phyloP scores from a whole-genome alignment of 495 filamentous ascomycete species.

The Talaromyces wortmannii region DNA sequence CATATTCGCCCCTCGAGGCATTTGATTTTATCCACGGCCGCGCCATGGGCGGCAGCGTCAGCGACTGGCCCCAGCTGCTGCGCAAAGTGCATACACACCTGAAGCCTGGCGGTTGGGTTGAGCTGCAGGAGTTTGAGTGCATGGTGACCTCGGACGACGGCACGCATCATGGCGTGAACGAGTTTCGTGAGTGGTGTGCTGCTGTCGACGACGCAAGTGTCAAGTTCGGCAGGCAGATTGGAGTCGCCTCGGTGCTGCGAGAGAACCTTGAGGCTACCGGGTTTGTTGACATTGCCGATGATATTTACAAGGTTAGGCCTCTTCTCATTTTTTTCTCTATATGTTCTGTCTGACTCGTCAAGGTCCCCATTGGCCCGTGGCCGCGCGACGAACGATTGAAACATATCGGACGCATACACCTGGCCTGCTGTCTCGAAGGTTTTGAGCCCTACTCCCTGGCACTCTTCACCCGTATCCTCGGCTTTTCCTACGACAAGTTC shows the following conservation, averaged over 20 bases:
- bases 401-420: constrained; percentile 36
- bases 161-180: constrained; percentile 16
- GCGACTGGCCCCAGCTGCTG: constrained; percentile 33
- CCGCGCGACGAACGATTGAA: constrained; percentile 41
- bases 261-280: constrained; percentile 22
- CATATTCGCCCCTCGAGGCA: constrained; percentile 27
- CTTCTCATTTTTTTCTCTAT: background rate
- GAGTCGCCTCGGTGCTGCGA: constrained; percentile 16
- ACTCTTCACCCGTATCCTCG: constrained; percentile 49
- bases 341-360: background rate
- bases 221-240: constrained; percentile 30
- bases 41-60: constrained; percentile 34
- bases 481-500: constrained; percentile 31
- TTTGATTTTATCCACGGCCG: constrained; percentile 45
- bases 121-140: constrained; percentile 44
- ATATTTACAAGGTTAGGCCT: constrained; percentile 32
- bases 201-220: constrained; percentile 22
- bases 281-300: constrained; percentile 27
- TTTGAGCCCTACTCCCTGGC: constrained; percentile 45
- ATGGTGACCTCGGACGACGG: constrained; percentile 28
- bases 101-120: constrained; percentile 46
- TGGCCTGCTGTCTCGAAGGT: constrained; percentile 24
- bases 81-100: constrained; percentile 31
- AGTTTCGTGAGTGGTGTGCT: constrained; percentile 18
- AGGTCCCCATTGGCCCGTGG: constrained; percentile 42